A percentile compares a stretch with the other conserved stretches of the same genome.
These are phyloP conservation scores for Cladosporium sp. DNA, from an alignment of 2,329 filamentous ascomycete species.

Conservation along the genomic window DNA sequence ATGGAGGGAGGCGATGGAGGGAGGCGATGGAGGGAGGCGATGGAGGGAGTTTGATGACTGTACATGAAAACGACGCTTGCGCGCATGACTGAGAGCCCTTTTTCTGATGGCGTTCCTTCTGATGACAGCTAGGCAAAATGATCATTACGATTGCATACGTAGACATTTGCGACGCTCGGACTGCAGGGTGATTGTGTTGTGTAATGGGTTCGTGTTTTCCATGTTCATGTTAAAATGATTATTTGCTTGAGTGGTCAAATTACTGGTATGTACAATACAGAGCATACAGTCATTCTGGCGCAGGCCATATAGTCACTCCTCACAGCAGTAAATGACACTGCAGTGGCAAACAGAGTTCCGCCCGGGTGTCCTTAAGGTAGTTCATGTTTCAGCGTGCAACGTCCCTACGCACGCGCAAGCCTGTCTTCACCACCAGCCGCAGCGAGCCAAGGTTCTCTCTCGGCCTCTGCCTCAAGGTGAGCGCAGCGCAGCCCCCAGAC, in stretches of 20 bases:
- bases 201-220: neutral
- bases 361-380: neutral
- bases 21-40: neutral
- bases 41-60: constrained; percentile 1
- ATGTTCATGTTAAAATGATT: too few relatives aligned
- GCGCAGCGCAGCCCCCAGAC: constrained; percentile 7
- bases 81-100: neutral
- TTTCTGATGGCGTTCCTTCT: neutral
- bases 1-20: neutral
- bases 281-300: neutral
- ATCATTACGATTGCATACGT: constrained; percentile 6
- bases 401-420: constrained; percentile 1
- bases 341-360: neutral
- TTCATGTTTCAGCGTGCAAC: constrained; percentile 6
- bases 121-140: neutral
- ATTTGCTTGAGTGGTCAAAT: too few relatives aligned
- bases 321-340: neutral
- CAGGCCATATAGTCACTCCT: neutral
- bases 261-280: too few relatives aligned
- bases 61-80: constrained; percentile 10
- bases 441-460: constrained; percentile 3
- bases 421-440: constrained; percentile 5
- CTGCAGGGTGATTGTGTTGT: neutral
- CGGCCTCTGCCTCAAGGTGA: constrained; percentile 6
- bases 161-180: neutral